Base-by-base conservation (phyloP, 352 stramenopile species). In the Globisporangium splendens region DNA sequence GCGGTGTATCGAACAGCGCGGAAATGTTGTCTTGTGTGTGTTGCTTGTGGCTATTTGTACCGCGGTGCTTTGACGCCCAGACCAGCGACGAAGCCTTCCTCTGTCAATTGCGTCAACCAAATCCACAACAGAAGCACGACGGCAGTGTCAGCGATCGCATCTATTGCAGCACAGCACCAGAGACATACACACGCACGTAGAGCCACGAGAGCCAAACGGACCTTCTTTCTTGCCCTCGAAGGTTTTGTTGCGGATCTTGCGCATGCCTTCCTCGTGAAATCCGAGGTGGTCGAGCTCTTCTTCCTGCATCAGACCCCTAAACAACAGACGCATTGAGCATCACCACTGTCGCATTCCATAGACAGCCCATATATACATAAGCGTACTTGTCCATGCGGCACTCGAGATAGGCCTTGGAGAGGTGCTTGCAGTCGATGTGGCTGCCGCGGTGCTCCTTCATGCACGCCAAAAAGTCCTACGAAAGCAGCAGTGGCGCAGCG, bases 301-400 rank as follows among this genome's bases (percentile, higher is more conserved):
- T 12, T 75, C 62, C 64, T 93, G 64, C 87, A 95, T 96, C 20
- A 96, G 68, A 8, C 79, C 79, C 59, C 83, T 96, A 51, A 4
- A 44, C 13, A 18, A 8, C 10, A n/a, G 39, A 18, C 8, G 51
- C 54, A 59, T 7, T 44, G 20, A 43, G 41, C 2, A 51, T 13
- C 35, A 31, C 43, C 10, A 21, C 38, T 35, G 18, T 14, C 20
- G 55, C 46, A 33, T 18, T 20, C 50, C 14, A 20, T 21, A 48
- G 17, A 6, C 21, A 59, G n/a, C n/a, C n/a, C 22, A 49, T 20
- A 21, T 0, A 57, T n/a, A 55, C 18, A 48, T 14, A 44, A 10
- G 77, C 79, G 57, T 48, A 96, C 86, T 89, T 93, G 38, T 96
- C 79, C 80, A 97, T 97, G 54, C 89, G 85, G 72, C 89, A 97